Evolutionary conservation across 2,329 filamentous ascomycete genomes (phyloP).

Genomic region (Monilinia laxa): DNA sequence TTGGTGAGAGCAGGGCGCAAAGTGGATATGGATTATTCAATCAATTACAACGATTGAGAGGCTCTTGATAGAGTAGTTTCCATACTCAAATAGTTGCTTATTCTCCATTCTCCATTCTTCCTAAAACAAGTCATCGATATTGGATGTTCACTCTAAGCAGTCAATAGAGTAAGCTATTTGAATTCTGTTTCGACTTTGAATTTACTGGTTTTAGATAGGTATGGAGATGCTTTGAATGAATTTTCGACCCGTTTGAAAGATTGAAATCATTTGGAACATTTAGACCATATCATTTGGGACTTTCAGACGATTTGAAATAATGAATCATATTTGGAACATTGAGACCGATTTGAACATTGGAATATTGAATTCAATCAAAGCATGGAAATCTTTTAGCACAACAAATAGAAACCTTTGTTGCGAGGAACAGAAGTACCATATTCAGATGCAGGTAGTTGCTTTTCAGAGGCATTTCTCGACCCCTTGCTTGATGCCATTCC

Average conservation of each 20-base stretch:
- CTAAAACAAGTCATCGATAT: neutral
- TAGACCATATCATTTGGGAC: too few relatives aligned
- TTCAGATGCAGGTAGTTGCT: neutral
- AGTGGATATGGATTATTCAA: constrained; percentile 42
- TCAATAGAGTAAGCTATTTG: neutral
- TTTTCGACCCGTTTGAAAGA: too few relatives aligned
- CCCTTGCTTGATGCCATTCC: constrained; percentile 12
- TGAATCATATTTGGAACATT: too few relatives aligned
- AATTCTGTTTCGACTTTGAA: neutral
- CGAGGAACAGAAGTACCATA: neutral
- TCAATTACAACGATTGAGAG: constrained; percentile 41
- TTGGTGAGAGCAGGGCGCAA: constrained; percentile 32
- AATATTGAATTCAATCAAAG: too few relatives aligned
- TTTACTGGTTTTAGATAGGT: neutral
- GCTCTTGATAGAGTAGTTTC: constrained; percentile 31
- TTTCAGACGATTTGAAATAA: too few relatives aligned
- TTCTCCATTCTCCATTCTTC: neutral
- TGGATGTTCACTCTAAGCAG: neutral
- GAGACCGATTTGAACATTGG: too few relatives aligned
- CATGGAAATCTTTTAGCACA: too few relatives aligned
- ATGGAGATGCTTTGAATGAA: neutral
- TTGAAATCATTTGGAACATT: too few relatives aligned
- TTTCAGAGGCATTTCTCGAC: neutral
- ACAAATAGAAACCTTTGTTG: neutral
- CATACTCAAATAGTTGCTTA: neutral